Base-by-base conservation (phyloP, 2,329 filamentous ascomycete genomes). In the Penicillium psychrosexuale region DNA sequence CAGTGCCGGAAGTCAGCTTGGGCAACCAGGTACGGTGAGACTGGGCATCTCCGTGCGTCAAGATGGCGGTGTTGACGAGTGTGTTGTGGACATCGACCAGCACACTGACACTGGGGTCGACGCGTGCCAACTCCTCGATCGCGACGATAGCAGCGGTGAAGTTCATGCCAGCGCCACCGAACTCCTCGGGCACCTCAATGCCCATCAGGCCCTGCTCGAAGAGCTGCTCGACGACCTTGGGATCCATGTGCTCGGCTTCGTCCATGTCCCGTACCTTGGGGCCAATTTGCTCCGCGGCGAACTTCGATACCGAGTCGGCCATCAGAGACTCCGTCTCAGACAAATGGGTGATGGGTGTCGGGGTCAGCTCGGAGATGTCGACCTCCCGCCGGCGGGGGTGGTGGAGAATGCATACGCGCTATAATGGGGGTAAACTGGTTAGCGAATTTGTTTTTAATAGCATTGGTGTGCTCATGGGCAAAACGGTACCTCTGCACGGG, bases 201-300 rank as follows among this genome's bases (percentile, higher is more conserved):
- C 91, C 89, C 94, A 99, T 99, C 47, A 99, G 80, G 0, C 94
- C 94, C 72, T 97, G 92, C 79, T 99, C 94, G 68, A 99, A 99
- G 49, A 96, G 83, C 76, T 94, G 89, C 78, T 96, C 91, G 6
- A 99, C 88, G 8, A 99, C 76, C 1, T 82, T 73, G 0, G 90
- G 86, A 73, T 97, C 94, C 94, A 99, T 97, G 55, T 82, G 76
- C 80, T 99, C 94, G 30, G 88, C 87, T 81, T 99, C 94, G 73
- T 99, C 94, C 94, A 99, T 99, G 17, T 96, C 92, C 55, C 94
- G 89, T 11, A 90, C 92, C 74, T 91, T 93, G 51, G 94, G 94
- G 48, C 92, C 84, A 63, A 99, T 88, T 30, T 91, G 84, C 53
- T 97, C 91, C 69, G 84, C 86, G 61, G 94, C 91, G 68, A 97